These are phyloP conservation scores for Macrocystidia cucumis DNA, from an alignment of 1,284 basidiomycete species.

Conservation along the genomic window DNA sequence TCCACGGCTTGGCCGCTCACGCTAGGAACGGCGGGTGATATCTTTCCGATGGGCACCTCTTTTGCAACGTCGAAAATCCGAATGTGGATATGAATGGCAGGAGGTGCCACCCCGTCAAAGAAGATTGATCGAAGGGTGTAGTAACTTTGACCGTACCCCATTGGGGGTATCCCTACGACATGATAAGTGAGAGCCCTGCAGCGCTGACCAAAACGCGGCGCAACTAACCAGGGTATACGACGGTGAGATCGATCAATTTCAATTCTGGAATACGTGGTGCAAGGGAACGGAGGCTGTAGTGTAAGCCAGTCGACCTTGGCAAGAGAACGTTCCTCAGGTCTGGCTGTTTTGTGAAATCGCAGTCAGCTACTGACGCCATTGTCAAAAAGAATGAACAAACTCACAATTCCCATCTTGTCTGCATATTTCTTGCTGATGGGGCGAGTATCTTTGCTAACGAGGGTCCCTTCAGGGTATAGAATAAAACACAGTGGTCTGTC, in stretches of 20 bases:
- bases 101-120: constrained; percentile 76
- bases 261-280: constrained; percentile 72
- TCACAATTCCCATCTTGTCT: constrained; percentile 73
- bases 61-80: constrained; percentile 62
- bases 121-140: constrained; percentile 90
- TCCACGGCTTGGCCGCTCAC: constrained; percentile 36
- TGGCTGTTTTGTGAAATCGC: constrained; percentile 40
- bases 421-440: constrained; percentile 82
- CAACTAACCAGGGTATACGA: constrained; percentile 76
- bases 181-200: constrained; percentile 9
- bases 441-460: constrained; percentile 77
- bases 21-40: constrained; percentile 24
- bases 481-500: constrained; percentile 75
- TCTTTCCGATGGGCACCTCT: constrained; percentile 61
- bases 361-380: constrained; percentile 3
- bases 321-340: constrained; percentile 79
- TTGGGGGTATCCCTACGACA: constrained; percentile 52
- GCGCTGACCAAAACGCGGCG: background rate
- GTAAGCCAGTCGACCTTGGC: constrained; percentile 87
- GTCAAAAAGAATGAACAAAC: constrained; percentile 21
- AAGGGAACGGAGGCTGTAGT: constrained; percentile 79
- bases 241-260: constrained; percentile 82
- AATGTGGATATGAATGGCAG: constrained; percentile 82
- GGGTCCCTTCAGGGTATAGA: constrained; percentile 90
- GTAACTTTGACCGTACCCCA: constrained; percentile 74